Conservation (phyloP, 2,329 filamentous ascomycete genomes). For the Penicillium hordei region DNA sequence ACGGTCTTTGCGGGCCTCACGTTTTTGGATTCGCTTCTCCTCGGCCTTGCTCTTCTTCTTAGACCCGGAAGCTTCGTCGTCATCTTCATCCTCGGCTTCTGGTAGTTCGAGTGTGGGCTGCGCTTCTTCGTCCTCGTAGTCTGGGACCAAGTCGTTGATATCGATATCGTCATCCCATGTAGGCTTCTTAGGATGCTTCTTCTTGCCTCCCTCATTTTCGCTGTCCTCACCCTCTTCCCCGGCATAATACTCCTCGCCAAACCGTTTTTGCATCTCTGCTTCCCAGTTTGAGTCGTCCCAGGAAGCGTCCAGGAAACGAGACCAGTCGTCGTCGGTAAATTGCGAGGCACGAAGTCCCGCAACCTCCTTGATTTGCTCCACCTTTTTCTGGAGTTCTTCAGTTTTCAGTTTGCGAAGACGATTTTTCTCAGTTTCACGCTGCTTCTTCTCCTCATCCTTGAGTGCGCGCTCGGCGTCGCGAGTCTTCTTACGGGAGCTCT, state of each 20-base stretch:
- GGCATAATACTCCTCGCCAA: constrained; percentile 85
- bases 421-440: constrained; percentile 76
- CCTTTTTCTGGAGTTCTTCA: constrained; percentile 83
- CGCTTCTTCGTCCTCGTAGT: constrained; percentile 76
- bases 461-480: constrained; percentile 75
- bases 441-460: constrained; percentile 74
- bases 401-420: constrained; percentile 83
- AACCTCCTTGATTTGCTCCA: constrained; percentile 83
- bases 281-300: constrained; percentile 93
- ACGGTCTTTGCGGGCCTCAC: constrained; percentile 75
- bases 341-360: constrained; percentile 71
- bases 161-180: constrained; percentile 97
- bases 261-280: constrained; percentile 80
- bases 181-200: constrained; percentile 73
- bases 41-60: constrained; percentile 48
- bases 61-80: constrained; percentile 48
- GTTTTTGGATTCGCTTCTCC: constrained; percentile 61
- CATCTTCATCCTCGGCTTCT: constrained; percentile 51
- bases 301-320: constrained; percentile 77
- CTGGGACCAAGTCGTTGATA: constrained; percentile 85
- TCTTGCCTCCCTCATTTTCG: constrained; percentile 48
- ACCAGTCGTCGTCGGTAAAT: constrained; percentile 76
- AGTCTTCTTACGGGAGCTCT: constrained; percentile 71
- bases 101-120: constrained; percentile 57
- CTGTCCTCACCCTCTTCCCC: constrained; percentile 54